phyloP scores from a whole-genome alignment of 1,139 yeast species.

The Saccharomyces hybrid region DNA sequence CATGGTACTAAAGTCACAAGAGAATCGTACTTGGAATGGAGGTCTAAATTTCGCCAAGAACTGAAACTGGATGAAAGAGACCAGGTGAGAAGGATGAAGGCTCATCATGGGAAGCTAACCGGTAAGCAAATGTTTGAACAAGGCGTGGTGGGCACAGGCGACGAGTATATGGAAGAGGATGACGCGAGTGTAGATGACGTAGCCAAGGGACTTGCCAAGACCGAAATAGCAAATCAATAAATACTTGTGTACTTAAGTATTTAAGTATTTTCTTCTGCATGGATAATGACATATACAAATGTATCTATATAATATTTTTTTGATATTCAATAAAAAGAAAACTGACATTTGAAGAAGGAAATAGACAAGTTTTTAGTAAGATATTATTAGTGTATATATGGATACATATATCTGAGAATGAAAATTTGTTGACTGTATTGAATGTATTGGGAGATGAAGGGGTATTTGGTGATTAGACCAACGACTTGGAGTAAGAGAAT shows the following conservation, averaged over 20 bases:
- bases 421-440: not conserved
- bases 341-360: not conserved
- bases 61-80: conserved; percentile 50
- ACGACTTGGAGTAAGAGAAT: conserved; percentile 28
- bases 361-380: not conserved
- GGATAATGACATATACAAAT: not conserved
- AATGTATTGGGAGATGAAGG: not conserved
- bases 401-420: not conserved
- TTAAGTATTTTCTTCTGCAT: not conserved
- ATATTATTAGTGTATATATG: not conserved
- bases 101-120: conserved; percentile 69
- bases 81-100: conserved; percentile 42
- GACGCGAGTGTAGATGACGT: conserved; percentile 15
- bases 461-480: conserved; percentile 8
- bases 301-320: not conserved
- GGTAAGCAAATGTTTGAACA: conserved; percentile 86
- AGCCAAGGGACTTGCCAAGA: not conserved
- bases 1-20: conserved; percentile 71
- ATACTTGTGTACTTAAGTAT: not conserved
- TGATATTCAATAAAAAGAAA: not conserved
- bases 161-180: conserved; percentile 36
- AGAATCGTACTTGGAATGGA: conserved; percentile 67
- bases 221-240: not conserved
- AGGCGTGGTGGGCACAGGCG: conserved; percentile 69
- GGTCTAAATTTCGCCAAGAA: conserved; percentile 50